Evolutionary conservation across 2,329 filamentous ascomycete species (phyloP).

Genomic region (Sphaceloma murrayae): DNA sequence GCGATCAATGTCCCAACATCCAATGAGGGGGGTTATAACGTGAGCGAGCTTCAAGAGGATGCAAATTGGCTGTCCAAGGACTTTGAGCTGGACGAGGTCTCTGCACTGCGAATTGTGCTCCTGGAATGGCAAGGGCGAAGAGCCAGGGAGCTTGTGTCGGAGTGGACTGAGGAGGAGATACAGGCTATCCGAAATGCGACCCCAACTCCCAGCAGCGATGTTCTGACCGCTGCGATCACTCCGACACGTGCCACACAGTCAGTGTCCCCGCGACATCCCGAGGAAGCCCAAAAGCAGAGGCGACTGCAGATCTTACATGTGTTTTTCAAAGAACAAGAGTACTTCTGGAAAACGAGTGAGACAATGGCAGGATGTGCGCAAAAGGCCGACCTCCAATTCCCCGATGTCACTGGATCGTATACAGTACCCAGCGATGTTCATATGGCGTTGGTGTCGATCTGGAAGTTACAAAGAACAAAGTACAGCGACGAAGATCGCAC

Average conservation of each 20-base stretch:
- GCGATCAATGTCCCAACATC: constrained; percentile 72
- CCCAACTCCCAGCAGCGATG: constrained; percentile 51
- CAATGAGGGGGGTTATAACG: constrained; percentile 56
- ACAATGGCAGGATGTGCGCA: constrained; percentile 5
- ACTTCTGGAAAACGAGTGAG: constrained; percentile 10
- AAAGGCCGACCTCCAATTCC: constrained; percentile 4
- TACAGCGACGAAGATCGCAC: no score
- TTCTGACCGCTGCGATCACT: constrained; percentile 35
- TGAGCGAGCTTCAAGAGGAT: constrained; percentile 75
- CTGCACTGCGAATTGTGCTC: constrained; percentile 68
- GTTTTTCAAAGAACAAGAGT: constrained; percentile 1
- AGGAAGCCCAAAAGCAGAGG: not conserved
- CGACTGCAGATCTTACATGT: not conserved
- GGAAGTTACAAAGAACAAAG: no score
- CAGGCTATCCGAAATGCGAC: constrained; percentile 66
- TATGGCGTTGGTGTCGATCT: no score
- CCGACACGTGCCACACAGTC: not conserved
- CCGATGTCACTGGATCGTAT: not conserved
- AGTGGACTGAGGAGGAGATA: constrained; percentile 68
- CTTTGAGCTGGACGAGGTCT: constrained; percentile 67
- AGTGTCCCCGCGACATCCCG: not conserved
- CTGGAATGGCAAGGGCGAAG: constrained; percentile 76
- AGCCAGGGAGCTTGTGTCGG: constrained; percentile 57
- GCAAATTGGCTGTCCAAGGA: constrained; percentile 75
- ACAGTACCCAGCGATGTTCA: not conserved